Percentiles rank a stretch among this genome's conserved stretches.
Conservation (phyloP, 2,329 filamentous ascomycete genomes). For the Calonectria multiphialidica region DNA sequence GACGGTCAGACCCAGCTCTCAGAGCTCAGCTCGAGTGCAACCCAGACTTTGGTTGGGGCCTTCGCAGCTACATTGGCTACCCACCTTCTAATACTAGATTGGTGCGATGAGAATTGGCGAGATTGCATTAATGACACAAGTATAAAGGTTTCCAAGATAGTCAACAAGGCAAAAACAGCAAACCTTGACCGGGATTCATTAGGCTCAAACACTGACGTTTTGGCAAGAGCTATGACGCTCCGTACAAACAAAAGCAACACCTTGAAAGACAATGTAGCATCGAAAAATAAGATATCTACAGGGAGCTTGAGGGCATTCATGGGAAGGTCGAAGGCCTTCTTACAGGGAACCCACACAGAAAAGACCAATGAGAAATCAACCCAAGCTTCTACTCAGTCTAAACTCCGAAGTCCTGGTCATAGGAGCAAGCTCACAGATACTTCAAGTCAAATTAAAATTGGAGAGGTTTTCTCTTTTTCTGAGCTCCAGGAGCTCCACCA, state of each 20-base stretch:
- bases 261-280: no score
- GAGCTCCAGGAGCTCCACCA: constrained; percentile 22
- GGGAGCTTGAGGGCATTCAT: no score
- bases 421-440: no score
- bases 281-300: no score
- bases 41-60: background rate
- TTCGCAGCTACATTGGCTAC: constrained; percentile 17
- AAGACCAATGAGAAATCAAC: no score
- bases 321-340: no score
- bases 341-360: no score
- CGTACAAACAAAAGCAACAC: background rate
- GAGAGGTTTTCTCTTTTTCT: constrained; percentile 20
- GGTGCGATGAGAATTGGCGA: constrained; percentile 29
- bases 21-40: background rate
- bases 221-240: background rate
- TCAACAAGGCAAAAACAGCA: constrained; percentile 24
- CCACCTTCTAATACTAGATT: constrained; percentile 18
- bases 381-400: no score
- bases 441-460: no score
- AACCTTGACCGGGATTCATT: background rate
- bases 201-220: background rate
- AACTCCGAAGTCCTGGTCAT: no score
- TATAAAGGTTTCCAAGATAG: background rate
- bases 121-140: constrained; percentile 27
- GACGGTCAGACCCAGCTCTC: constrained; percentile 8